A percentile compares a stretch with the other conserved stretches of the same genome.
Conservation (phyloP, 768 basidiomycete species). For the Amanita inopinata region DNA sequence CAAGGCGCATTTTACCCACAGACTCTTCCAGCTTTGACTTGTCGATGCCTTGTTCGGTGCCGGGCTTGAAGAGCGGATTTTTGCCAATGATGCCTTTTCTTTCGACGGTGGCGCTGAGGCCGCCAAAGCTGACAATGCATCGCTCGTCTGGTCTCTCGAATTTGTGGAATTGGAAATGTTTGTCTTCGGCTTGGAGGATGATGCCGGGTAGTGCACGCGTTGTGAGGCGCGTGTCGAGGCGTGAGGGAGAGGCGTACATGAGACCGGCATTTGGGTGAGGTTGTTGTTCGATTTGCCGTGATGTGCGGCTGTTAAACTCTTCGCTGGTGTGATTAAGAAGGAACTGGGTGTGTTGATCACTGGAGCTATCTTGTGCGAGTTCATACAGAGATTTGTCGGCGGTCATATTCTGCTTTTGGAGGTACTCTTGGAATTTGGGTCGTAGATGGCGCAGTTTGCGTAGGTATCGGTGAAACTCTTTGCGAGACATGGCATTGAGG, state of each 20-base stretch:
- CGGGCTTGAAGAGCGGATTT: slow-evolving; percentile 20
- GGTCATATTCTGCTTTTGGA: slow-evolving; percentile 17
- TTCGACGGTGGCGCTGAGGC: slow-evolving; percentile 24
- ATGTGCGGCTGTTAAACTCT: slow-evolving; percentile 15
- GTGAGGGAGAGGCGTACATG: slow-evolving; percentile 43
- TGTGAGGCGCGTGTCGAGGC: slow-evolving; percentile 43
- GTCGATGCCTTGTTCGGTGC: slow-evolving; percentile 21
- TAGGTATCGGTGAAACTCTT: slow-evolving; percentile 51
- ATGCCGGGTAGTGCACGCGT: slow-evolving; percentile 50
- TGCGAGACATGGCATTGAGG: slow-evolving; percentile 48
- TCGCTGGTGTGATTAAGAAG: slow-evolving; percentile 16
- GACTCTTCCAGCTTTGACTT: slow-evolving; percentile 12
- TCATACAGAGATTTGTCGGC: slow-evolving; percentile 14
- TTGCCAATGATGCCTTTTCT: slow-evolving; percentile 10
- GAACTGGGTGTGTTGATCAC: slow-evolving; percentile 18
- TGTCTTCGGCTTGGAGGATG: slow-evolving; percentile 26
- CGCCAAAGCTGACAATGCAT: slow-evolving; percentile 34
- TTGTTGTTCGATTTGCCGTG: slow-evolving; percentile 42
- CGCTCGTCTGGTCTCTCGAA: neutral
- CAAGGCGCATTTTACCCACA: slow-evolving; percentile 23
- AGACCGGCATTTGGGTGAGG: slow-evolving; percentile 60
- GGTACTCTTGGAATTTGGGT: slow-evolving; percentile 41
- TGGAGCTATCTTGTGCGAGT: slow-evolving; percentile 16
- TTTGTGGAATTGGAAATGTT: slow-evolving; percentile 1
- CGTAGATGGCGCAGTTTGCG: slow-evolving; percentile 46